Evolutionary conservation across 2,329 filamentous ascomycete species (phyloP).

Genomic region (Hysterium pulicare): DNA sequence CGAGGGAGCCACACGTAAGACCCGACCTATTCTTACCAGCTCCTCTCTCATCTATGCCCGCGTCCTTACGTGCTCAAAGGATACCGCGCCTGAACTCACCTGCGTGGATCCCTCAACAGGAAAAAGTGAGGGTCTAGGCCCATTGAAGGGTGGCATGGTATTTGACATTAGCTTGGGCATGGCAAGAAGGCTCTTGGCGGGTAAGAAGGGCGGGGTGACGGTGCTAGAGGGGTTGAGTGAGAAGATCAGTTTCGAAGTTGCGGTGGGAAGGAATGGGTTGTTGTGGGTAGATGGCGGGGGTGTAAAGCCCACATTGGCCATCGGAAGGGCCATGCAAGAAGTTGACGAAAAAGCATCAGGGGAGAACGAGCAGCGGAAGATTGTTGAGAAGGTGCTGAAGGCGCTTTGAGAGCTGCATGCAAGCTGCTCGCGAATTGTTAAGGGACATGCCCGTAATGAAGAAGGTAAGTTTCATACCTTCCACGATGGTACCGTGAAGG

Average conservation of each 20-base stretch:
- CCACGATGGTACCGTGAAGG: too few relatives aligned
- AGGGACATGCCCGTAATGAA: too few relatives aligned
- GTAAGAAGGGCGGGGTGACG: slow-evolving; percentile 59
- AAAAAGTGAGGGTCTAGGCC: slow-evolving; percentile 83
- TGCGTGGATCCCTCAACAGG: slow-evolving; percentile 84
- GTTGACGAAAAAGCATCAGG: slow-evolving; percentile 67
- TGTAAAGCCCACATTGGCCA: slow-evolving; percentile 67
- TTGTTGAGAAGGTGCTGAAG: slow-evolving; percentile 65
- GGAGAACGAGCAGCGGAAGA: slow-evolving; percentile 65
- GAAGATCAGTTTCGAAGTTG: slow-evolving; percentile 86
- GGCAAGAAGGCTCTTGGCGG: slow-evolving; percentile 70
- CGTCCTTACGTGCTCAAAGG: slow-evolving; percentile 59
- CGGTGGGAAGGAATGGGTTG: slow-evolving; percentile 86
- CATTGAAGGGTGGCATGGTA: slow-evolving; percentile 79
- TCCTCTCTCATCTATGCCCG: slow-evolving; percentile 88
- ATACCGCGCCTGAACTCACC: slow-evolving; percentile 82
- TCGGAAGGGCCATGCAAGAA: slow-evolving; percentile 74
- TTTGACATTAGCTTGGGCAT: slow-evolving; percentile 77
- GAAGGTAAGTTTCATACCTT: too few relatives aligned
- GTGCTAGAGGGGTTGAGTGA: slow-evolving; percentile 79
- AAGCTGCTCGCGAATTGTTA: too few relatives aligned
- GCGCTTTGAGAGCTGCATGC: slow-evolving; percentile 43
- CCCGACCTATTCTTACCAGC: slow-evolving; percentile 69
- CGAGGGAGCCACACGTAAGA: slow-evolving; percentile 89
- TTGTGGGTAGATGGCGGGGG: slow-evolving; percentile 86